These are phyloP conservation scores for Stagonosporopsis rhizophila DNA, from an alignment of 2,329 filamentous ascomycete species.

Conservation along the genomic window DNA sequence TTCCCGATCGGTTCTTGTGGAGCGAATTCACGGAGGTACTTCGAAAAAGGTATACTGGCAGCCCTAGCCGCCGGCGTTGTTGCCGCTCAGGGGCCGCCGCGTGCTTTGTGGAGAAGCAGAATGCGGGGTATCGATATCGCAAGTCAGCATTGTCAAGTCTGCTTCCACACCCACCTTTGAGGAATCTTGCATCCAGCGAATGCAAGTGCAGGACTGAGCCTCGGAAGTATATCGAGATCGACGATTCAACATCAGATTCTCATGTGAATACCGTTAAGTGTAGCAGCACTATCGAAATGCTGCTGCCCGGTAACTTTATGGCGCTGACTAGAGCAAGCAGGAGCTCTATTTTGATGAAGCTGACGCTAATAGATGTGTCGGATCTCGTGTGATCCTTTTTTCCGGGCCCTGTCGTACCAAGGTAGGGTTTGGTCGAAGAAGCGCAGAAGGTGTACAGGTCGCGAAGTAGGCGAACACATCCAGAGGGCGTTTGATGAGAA, in stretches of 20 bases:
- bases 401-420: not conserved
- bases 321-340: no score
- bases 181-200: conserved; percentile 1
- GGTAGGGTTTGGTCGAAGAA: not conserved
- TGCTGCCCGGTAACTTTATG: not conserved
- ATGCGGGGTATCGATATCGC: conserved; percentile 19
- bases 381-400: not conserved
- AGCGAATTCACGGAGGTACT: conserved; percentile 11
- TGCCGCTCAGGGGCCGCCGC: conserved; percentile 9
- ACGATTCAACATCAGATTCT: not conserved
- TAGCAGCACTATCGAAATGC: conserved; percentile 6
- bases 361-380: not conserved
- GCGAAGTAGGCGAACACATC: no score
- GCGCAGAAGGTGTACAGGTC: not conserved
- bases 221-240: conserved; percentile 8
- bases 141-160: conserved; percentile 10
- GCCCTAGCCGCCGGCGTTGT: conserved; percentile 11
- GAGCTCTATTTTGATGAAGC: not conserved
- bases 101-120: conserved; percentile 14
- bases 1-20: not conserved
- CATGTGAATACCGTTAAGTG: conserved; percentile 7
- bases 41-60: conserved; percentile 15
- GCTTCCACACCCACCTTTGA: conserved; percentile 6
- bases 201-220: not conserved
- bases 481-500: not conserved